Base-by-base conservation (phyloP, 73 alveolate genomes). In the Durusdinium trenchii region DNA sequence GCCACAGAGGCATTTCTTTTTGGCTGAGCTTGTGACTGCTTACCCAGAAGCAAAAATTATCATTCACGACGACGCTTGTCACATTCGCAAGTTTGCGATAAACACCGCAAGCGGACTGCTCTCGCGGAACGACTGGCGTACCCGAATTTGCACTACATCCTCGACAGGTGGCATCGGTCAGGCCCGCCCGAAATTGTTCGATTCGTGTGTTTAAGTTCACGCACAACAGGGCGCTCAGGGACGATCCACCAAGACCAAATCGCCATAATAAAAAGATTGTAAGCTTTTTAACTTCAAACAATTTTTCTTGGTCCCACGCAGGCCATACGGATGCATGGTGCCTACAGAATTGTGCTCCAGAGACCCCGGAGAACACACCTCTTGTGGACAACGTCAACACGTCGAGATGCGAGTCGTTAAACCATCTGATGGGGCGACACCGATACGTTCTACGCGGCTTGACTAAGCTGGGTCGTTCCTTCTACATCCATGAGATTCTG, bases 281-380 rank as follows among this genome's bases (percentile, higher is more conserved):
- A n/a, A n/a, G n/a, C n/a, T n/a, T n/a, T n/a, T n/a, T n/a, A n/a
- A n/a, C n/a, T n/a, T n/a, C n/a, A n/a, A n/a, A n/a, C n/a, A n/a
- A n/a, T n/a, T n/a, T n/a, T n/a, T n/a, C n/a, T n/a, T 73, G 76
- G 76, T 40, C 18, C 32, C 76, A 62, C 42, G 23, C 57, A 30
- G 89, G 64, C 42, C 89, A 78, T 40, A 78, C 64, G 26, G 89
- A 78, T 32, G 64, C 6, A 1, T 78, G 89, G 89, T 78, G 89
- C 45, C 61, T 42, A 35, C 42, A 42, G 42, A 30, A 43, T 23
- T 78, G 89, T 43, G n/a, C 36, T 6, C 60, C 43, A 18, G 89
- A 78, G 18, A 48, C 89, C 12, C 51, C 26, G 61, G 75, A 48
- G 75, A 83, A 83, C 93, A 14, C 26, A 32, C 52, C 16, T 14